Base-by-base conservation (phyloP, 192 early-diverging fungal genomes). In the Thamnidium elegans region DNA sequence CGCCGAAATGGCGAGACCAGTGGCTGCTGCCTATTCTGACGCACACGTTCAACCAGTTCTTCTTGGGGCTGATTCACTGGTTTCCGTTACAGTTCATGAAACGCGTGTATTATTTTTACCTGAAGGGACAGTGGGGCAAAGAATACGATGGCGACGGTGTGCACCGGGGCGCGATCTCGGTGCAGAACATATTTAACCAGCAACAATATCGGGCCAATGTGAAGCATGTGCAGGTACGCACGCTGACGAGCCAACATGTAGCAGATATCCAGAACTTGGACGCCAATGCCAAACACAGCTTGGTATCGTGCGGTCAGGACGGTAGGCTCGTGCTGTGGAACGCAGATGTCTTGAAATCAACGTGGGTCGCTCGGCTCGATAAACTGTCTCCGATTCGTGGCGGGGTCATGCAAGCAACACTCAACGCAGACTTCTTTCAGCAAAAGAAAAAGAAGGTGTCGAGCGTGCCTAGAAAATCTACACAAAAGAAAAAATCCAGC, bases 251-350 rank as follows among this genome's bases (percentile, higher is more conserved):
- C 2, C 56, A 75, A 19, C 73, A 75, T 23, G 45, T 59, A 0
- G 67, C 68, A 7, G 73, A 75, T 50, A 47, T 75, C 10, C 58
- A 67, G 8, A 43, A 54, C 6, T 14, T 75, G 4, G 58, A 58
- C 30, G 58, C 50, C 47, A 70, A 62, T 62, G 36, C 58, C 43
- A 66, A 65, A 26, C 64, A 69, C 6, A 67, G 64, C 0, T 11
- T 75, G 31, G 53, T 75, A 0, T 70, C 73, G 1, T 60, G 59
- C 10, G 73, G 65, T 6, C 68, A 65, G 20, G 73, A 75, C 46
- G 73, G 73, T 0, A 46, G 65, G 13, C 11, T 75, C 20, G 52
- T 75, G 11, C 54, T 75, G 3, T 75, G 73, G 73, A 67, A 74
- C 17, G 21, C 55, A 1, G 43, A 61, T 5, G 4, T 19, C 4